Evolutionary conservation across 208 protist genomes (phyloP).

Genomic region (Histomonas meleagridis): DNA sequence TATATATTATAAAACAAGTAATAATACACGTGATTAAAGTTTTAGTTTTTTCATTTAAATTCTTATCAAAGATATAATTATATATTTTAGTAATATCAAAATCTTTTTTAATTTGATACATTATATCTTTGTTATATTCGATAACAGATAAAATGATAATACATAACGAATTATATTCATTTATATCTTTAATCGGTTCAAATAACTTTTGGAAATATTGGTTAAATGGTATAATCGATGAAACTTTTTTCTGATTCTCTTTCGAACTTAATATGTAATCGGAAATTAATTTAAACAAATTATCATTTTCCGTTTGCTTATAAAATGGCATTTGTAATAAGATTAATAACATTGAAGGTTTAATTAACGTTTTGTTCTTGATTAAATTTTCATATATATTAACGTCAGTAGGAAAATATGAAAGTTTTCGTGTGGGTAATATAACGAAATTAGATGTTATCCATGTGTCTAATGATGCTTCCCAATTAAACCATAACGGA

Average conservation of each 20-base stretch:
- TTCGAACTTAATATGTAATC: too few relatives aligned
- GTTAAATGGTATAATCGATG: too few relatives aligned
- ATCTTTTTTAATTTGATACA: not conserved
- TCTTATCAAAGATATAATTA: not conserved
- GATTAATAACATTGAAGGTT: too few relatives aligned
- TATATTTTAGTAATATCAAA: not conserved
- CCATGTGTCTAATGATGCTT: not conserved
- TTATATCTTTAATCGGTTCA: too few relatives aligned
- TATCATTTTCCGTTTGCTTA: too few relatives aligned
- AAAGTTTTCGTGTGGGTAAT: not conserved
- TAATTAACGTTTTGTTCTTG: too few relatives aligned
- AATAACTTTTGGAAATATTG: not conserved
- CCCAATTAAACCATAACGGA: slow-evolving; percentile 1
- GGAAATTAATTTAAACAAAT: too few relatives aligned
- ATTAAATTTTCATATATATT: too few relatives aligned
- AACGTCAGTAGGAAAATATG: too few relatives aligned
- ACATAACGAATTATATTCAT: not conserved
- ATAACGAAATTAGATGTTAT: not conserved
- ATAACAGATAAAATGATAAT: not conserved
- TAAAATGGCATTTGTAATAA: too few relatives aligned
- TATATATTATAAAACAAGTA: too few relatives aligned
- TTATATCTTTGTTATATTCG: not conserved
- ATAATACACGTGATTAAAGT: not conserved
- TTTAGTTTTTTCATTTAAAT: not conserved
- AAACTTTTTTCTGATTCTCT: too few relatives aligned